A percentile compares a stretch with the other conserved stretches of the same genome.
These are phyloP conservation scores for Fraxinus xanthoxyloides DNA, from an alignment of 305 asterid genomes.

Conservation along the genomic window DNA sequence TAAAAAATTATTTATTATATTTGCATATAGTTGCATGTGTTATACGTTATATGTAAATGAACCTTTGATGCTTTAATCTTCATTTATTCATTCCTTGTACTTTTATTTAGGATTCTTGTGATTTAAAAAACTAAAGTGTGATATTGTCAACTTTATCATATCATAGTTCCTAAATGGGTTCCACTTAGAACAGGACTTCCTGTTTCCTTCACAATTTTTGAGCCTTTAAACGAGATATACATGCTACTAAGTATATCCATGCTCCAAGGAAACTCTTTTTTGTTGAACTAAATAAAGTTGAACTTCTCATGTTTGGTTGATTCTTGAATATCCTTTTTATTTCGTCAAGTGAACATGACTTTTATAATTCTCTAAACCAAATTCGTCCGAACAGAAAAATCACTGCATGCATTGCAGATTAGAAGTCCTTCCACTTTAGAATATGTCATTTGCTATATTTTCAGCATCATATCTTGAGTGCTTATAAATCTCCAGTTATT, in stretches of 20 bases:
- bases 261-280: background rate
- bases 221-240: background rate
- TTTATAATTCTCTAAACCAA: background rate
- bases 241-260: background rate
- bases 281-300: background rate
- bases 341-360: background rate
- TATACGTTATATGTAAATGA: background rate
- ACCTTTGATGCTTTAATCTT: background rate
- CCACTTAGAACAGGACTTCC: background rate
- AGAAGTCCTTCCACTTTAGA: background rate
- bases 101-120: background rate
- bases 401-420: background rate
- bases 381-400: background rate
- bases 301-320: background rate
- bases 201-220: background rate
- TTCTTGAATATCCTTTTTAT: background rate
- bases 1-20: background rate
- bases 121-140: background rate
- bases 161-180: background rate
- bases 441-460: background rate
- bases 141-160: background rate
- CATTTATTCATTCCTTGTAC: background rate
- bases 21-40: background rate
- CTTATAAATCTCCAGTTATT: background rate
- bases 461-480: background rate